phyloP scores from a whole-genome alignment of 768 basidiomycete genomes.

The Amanita rubescens region DNA sequence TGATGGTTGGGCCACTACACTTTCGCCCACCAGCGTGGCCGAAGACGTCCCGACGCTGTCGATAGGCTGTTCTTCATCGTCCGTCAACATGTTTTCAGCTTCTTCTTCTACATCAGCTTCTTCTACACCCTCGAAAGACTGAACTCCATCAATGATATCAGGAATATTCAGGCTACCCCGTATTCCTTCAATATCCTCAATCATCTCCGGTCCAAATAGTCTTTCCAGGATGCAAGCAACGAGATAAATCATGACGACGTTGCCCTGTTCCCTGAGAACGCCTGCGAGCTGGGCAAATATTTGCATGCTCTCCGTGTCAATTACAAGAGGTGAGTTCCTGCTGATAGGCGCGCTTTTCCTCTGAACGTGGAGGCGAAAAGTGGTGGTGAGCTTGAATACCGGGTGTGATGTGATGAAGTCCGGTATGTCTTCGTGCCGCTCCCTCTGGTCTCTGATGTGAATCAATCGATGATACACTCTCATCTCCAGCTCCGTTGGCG shows the following conservation, averaged over 20 bases:
- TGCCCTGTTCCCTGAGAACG: conserved; percentile 59
- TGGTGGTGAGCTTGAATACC: conserved; percentile 75
- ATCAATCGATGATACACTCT: conserved; percentile 90
- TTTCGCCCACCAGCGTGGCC: not conserved
- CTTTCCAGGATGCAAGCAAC: conserved; percentile 84
- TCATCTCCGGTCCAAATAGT: conserved; percentile 76
- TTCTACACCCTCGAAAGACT: conserved; percentile 17
- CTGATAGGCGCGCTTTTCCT: conserved; percentile 66
- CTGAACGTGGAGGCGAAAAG: conserved; percentile 77
- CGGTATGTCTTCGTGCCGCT: conserved; percentile 70
- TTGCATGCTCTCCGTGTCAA: conserved; percentile 59
- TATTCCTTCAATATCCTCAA: conserved; percentile 67
- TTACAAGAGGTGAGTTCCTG: conserved; percentile 55
- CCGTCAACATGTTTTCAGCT: conserved; percentile 17
- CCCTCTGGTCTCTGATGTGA: conserved; percentile 80
- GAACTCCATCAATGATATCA: conserved; percentile 64
- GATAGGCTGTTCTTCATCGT: conserved; percentile 19
- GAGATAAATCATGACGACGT: conserved; percentile 72
- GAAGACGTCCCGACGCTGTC: not conserved
- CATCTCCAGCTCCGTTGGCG: conserved; percentile 90
- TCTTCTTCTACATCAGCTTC: conserved; percentile 22
- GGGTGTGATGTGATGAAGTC: conserved; percentile 59
- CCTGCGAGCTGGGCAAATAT: conserved; percentile 58
- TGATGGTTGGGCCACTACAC: not conserved
- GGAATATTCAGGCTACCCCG: conserved; percentile 47